Evolutionary conservation across 495 filamentous ascomycete species (phyloP), one percentile per base, ranked within the genome.

Genomic region (Trichodelitschia bisporula): DNA sequence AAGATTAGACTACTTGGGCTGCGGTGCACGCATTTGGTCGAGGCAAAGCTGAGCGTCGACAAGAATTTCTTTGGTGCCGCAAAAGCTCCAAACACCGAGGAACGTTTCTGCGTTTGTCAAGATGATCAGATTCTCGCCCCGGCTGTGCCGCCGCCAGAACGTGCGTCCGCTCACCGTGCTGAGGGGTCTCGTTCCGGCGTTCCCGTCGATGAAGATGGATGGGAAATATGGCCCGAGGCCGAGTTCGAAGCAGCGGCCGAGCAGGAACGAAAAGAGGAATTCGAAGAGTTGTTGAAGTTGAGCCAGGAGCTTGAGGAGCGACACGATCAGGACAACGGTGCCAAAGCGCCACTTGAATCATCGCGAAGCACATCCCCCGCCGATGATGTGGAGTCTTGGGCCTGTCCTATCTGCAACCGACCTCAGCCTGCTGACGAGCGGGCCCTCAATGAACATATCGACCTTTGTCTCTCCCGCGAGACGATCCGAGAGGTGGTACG

Each of bases 401-500:
- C 71, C 14, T 95, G 86, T 47, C 86, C 86, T 0, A 79, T 95
- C 21, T 95, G 86, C 47, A 47, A 47, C 2, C 55, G 69, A 26
- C 71, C 74, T 0, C 78, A 92, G 42, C 34, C 55, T 3, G 69
- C 82, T 0, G 64, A 80, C 36, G 79, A 93, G 45, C 58, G 59
- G 21, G 48, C 46, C 4, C 93, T 99, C 51, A 99, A 99, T 39
- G 70, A 73, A 30, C 89, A 99, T 49, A 74, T 99, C 28, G 89
- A 99, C 44, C 69, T 77, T 14, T 99, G 86, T 51, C 62, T 99
- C 4, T 92, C 82, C 2, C 56, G 67, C 27, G 66, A 72, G 45
- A 76, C 77, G 0, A 97, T 97, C 37, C 71, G 70, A 25, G 77
- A 92, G 42, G 75, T 29, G n/a, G n/a, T n/a, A n/a, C n/a, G n/a